A percentile compares a stretch with the other conserved stretches of the same genome.
Evolutionary conservation across 176 grass and related monocot species (phyloP).

Genomic region (Zea mays): DNA sequence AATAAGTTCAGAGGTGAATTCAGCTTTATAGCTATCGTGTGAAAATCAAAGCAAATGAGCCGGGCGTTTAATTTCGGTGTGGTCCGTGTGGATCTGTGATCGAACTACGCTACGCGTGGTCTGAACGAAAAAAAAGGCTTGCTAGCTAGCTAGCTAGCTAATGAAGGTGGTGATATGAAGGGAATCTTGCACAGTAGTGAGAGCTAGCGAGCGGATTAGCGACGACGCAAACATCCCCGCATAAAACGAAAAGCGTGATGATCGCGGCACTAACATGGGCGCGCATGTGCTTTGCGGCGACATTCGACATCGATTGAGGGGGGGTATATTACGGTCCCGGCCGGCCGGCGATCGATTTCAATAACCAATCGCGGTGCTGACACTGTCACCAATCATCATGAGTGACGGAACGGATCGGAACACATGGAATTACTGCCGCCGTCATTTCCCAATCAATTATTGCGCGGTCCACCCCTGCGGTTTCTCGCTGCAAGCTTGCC

Average conservation of each 20-base stretch:
- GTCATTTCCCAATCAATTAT: neutral
- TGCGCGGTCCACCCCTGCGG: neutral
- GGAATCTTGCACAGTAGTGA: neutral
- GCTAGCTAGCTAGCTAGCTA: too few species aligned
- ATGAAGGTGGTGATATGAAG: neutral
- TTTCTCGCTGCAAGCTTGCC: too few species aligned
- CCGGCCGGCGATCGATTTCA: neutral
- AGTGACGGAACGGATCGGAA: constrained; percentile 7
- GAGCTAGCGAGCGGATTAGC: neutral
- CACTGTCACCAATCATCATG: constrained; percentile 13
- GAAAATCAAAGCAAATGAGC: neutral
- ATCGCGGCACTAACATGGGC: constrained; percentile 26
- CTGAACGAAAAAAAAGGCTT: too few species aligned
- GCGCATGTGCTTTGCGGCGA: constrained; percentile 42
- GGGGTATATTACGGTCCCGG: neutral
- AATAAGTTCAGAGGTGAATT: too few species aligned
- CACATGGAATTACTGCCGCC: constrained; percentile 3
- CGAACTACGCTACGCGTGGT: neutral
- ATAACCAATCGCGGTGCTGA: constrained; percentile 4
- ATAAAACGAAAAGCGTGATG: neutral
- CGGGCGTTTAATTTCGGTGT: neutral
- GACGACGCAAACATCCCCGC: neutral
- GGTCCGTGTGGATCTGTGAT: neutral
- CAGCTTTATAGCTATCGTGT: neutral
- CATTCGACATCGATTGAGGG: neutral